These are phyloP conservation scores for Diaporthe sp. DNA, from an alignment of 2,329 filamentous ascomycete genomes.

Conservation along the genomic window DNA sequence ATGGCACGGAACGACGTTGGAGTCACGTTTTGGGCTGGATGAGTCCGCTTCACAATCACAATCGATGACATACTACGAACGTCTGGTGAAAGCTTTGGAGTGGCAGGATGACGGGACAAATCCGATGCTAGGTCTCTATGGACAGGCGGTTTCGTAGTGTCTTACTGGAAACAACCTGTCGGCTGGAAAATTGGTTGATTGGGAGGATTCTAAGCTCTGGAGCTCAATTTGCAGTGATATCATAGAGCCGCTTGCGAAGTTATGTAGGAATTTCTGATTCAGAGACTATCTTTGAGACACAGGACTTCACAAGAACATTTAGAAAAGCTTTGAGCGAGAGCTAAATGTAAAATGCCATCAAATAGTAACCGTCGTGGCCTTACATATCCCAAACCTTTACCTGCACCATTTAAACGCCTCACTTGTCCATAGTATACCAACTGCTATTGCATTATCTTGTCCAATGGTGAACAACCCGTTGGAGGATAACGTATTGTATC, in stretches of 20 bases:
- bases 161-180: neutral
- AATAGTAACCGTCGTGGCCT: too few species aligned
- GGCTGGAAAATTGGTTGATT: constrained; percentile 28
- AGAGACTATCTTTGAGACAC: neutral
- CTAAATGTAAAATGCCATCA: too few species aligned
- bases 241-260: constrained; percentile 39
- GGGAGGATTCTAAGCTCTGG: constrained; percentile 39
- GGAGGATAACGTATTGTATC: too few species aligned
- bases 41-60: neutral
- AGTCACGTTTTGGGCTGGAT: constrained; percentile 32
- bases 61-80: constrained; percentile 5
- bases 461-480: too few species aligned
- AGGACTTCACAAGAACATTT: too few species aligned
- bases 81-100: constrained; percentile 27
- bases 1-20: constrained; percentile 44
- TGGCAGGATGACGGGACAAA: constrained; percentile 31
- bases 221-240: constrained; percentile 42
- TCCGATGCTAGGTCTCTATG: constrained; percentile 18
- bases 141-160: constrained; percentile 32
- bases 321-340: too few species aligned
- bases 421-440: too few species aligned
- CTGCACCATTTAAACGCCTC: too few species aligned
- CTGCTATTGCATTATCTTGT: too few species aligned
- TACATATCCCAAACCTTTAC: too few species aligned
- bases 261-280: neutral